Percentiles rank a stretch among this genome's conserved stretches.
Conservation (phyloP, 495 filamentous ascomycete species). For the Talaromyces stipitatus region DNA sequence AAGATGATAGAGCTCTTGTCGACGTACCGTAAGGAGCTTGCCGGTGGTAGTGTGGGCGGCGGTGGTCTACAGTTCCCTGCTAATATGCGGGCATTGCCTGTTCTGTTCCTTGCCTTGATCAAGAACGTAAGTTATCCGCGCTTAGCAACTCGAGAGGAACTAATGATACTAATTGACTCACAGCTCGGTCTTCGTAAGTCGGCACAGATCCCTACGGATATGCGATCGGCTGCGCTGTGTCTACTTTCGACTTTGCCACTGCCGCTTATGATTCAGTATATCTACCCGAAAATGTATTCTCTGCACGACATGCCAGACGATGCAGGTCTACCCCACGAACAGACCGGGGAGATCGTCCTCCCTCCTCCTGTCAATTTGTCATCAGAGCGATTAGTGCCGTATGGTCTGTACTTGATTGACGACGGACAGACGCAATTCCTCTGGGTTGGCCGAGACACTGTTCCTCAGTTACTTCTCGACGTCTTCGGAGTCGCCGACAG, state of each 20-base stretch:
- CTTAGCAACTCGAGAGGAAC: not conserved
- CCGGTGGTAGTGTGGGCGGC: slow-evolving; percentile 89
- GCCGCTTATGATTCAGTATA: slow-evolving; percentile 90
- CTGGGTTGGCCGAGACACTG: slow-evolving; percentile 90
- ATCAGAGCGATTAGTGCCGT: slow-evolving; percentile 78
- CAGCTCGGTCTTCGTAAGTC: slow-evolving; percentile 90
- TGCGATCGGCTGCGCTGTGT: slow-evolving; percentile 88
- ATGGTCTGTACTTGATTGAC: slow-evolving; percentile 95
- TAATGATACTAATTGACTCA: not conserved
- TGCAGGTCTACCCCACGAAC: slow-evolving; percentile 74
- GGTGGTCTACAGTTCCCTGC: slow-evolving; percentile 88
- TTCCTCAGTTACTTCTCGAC: slow-evolving; percentile 79
- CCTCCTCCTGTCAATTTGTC: slow-evolving; percentile 82
- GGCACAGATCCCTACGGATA: slow-evolving; percentile 91
- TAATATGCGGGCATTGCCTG: slow-evolving; percentile 79
- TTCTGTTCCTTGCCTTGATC: slow-evolving; percentile 87
- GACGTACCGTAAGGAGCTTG: slow-evolving; percentile 95
- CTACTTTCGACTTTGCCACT: slow-evolving; percentile 87
- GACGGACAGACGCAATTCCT: slow-evolving; percentile 97
- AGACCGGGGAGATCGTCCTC: slow-evolving; percentile 80
- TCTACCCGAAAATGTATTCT: slow-evolving; percentile 89
- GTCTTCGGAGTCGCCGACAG: slow-evolving; percentile 83
- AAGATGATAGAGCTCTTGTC: slow-evolving; percentile 90
- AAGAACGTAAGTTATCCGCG: slow-evolving; percentile 67
- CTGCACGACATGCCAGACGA: slow-evolving; percentile 98